A percentile compares a stretch with the other conserved stretches of the same genome.
These are phyloP conservation scores for Kazachstania sp. DNA, from an alignment of 1,139 yeast genomes.

Conservation along the genomic window DNA sequence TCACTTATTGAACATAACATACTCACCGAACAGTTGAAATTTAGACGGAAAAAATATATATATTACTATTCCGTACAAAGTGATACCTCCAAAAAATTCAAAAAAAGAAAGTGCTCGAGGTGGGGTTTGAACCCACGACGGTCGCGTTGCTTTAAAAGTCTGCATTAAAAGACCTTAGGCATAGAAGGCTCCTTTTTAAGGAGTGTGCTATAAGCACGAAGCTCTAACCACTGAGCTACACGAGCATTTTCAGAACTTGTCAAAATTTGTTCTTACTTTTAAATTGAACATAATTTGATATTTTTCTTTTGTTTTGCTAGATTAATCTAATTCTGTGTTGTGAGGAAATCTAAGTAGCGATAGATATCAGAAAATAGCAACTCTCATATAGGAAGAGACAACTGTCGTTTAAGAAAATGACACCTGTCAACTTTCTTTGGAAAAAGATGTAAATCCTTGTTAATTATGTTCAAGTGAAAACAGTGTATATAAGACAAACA, in stretches of 20 bases:
- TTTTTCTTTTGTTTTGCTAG: neutral
- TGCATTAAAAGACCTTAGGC: slow-evolving; percentile 3
- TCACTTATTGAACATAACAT: neutral
- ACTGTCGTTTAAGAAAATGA: too few species aligned
- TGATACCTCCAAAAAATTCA: slow-evolving; percentile 6
- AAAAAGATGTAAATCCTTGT: too few species aligned
- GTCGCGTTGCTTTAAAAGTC: slow-evolving; percentile 37
- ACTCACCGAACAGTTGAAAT: neutral
- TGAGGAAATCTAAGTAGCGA: too few species aligned
- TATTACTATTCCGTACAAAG: neutral
- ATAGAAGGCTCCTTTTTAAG: slow-evolving; percentile 8
- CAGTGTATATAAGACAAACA: too few species aligned
- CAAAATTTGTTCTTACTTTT: neutral
- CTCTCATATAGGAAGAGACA: too few species aligned
- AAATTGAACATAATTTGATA: neutral
- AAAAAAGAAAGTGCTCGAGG: slow-evolving; percentile 39
- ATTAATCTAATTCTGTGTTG: neutral
- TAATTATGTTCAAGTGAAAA: too few species aligned
- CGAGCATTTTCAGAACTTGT: slow-evolving; percentile 32
- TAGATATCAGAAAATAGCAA: too few species aligned
- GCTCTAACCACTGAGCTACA: slow-evolving; percentile 48
- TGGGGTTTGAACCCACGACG: slow-evolving; percentile 48
- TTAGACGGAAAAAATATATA: neutral
- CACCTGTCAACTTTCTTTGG: too few species aligned
- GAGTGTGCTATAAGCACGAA: slow-evolving; percentile 42